Conservation (phyloP, 805 yeast species). For the Hanseniaspora lindneri region DNA sequence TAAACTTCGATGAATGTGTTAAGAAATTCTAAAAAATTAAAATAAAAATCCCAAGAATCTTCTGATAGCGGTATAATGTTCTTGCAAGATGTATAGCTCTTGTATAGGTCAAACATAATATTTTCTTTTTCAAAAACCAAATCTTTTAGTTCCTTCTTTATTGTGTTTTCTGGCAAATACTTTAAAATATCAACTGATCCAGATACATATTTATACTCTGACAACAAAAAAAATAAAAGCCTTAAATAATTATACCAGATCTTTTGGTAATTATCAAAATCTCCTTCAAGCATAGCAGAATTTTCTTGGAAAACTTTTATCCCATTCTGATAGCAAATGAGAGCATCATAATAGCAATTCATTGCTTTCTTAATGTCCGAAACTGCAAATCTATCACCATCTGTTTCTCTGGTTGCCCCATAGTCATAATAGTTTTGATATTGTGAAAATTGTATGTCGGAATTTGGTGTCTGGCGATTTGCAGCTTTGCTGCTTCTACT, state of each 20-base stretch:
- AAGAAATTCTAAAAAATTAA: conserved; percentile 25
- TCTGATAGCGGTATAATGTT: background rate
- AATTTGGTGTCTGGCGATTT: background rate
- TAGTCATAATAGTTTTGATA: conserved; percentile 28
- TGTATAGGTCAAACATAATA: conserved; percentile 17
- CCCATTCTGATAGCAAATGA: conserved; percentile 28
- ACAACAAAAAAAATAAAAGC: conserved; percentile 24
- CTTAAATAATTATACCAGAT: conserved; percentile 27
- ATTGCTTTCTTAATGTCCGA: conserved; percentile 27
- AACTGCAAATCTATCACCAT: conserved; percentile 29
- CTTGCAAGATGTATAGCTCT: background rate
- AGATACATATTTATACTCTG: conserved; percentile 25
- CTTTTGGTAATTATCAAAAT: conserved; percentile 29
- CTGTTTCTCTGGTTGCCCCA: conserved; percentile 27
- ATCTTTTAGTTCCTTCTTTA: conserved; percentile 21
- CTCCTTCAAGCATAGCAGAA: conserved; percentile 19
- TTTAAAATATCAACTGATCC: conserved; percentile 26
- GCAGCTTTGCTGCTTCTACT: background rate
- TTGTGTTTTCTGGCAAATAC: conserved; percentile 19
- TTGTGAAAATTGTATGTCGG: conserved; percentile 13
- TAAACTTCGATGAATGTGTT: conserved; percentile 22
- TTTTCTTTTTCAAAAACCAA: conserved; percentile 18
- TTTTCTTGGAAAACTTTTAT: conserved; percentile 15
- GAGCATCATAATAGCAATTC: conserved; percentile 24
- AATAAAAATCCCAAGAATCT: conserved; percentile 27